These are phyloP conservation scores for Dendrocalamus sinicus DNA, from an alignment of 176 grass and related monocot species.

Conservation along the genomic window DNA sequence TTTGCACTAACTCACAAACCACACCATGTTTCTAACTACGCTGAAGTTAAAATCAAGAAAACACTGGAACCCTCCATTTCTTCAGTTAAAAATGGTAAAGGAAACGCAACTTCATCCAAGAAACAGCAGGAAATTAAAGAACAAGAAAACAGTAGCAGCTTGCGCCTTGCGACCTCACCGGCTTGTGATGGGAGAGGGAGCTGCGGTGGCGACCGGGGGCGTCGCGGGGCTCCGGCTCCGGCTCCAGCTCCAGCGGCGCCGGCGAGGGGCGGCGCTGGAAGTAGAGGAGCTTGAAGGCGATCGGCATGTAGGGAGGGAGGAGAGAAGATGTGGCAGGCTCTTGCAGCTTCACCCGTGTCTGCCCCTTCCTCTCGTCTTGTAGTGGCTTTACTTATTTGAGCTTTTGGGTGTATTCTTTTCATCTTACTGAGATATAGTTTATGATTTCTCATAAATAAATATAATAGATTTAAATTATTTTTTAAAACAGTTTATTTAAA, in stretches of 20 bases:
- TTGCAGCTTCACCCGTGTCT: conserved; percentile 12
- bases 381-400: neutral
- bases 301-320: conserved; percentile 42
- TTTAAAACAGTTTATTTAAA: too few relatives aligned
- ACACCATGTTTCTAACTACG: neutral
- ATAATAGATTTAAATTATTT: too few relatives aligned
- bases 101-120: neutral
- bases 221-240: conserved; percentile 31
- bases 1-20: neutral
- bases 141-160: neutral
- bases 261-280: conserved; percentile 58
- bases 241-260: conserved; percentile 34
- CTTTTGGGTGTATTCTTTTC: too few relatives aligned
- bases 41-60: neutral
- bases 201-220: neutral
- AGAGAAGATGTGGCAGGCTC: conserved; percentile 31
- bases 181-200: conserved; percentile 46
- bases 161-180: conserved; percentile 33
- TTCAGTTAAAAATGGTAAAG: neutral
- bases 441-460: too few relatives aligned
- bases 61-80: neutral
- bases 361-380: neutral
- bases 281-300: conserved; percentile 63
- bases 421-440: too few relatives aligned
- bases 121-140: neutral